Conservation (phyloP, 371 early-diverging fungal genomes). For the Mucor circinelloides region DNA sequence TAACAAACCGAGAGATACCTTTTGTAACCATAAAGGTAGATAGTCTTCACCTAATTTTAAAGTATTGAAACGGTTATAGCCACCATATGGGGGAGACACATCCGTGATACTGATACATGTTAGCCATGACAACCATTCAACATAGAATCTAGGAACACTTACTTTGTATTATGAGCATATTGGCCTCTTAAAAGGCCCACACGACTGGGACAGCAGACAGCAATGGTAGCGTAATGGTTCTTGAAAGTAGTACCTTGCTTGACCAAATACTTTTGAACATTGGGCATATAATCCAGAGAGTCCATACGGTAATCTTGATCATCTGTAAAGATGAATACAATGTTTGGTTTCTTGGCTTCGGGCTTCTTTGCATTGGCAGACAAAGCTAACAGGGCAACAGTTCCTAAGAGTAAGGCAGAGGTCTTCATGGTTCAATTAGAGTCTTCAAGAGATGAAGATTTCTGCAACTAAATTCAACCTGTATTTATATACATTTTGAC, state of each 20-base stretch:
- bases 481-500: no score
- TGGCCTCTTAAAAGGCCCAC: constrained; percentile 61
- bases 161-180: constrained; percentile 69
- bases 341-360: constrained; percentile 50
- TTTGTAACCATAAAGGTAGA: constrained; percentile 48
- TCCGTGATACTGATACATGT: constrained; percentile 40
- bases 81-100: constrained; percentile 60
- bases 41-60: constrained; percentile 52
- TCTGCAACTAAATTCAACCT: no score
- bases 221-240: constrained; percentile 66
- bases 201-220: constrained; percentile 70
- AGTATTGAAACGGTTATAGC: constrained; percentile 53
- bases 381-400: neutral
- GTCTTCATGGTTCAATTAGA: neutral
- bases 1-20: neutral
- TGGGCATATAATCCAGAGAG: constrained; percentile 64
- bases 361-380: neutral
- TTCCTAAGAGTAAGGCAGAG: neutral
- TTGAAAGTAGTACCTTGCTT: constrained; percentile 59
- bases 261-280: constrained; percentile 61
- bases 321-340: constrained; percentile 65
- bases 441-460: no score
- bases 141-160: neutral
- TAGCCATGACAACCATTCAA: neutral
- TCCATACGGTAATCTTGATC: constrained; percentile 61